These are phyloP conservation scores for Lycium ferocissimum DNA, from an alignment of 257 asterid species.

Conservation along the genomic window DNA sequence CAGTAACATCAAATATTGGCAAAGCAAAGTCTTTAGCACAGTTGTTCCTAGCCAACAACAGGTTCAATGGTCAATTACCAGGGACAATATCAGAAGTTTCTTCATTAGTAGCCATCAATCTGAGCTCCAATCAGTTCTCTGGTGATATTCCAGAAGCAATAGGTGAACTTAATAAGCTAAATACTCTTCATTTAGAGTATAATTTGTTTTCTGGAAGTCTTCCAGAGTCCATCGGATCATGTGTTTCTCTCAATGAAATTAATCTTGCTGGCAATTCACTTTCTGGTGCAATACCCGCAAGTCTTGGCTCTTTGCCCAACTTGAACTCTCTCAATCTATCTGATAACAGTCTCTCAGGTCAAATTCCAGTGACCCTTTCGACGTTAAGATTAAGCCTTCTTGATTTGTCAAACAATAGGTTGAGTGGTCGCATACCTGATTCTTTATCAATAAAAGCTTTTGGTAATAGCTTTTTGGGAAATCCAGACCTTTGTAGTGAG, in stretches of 20 bases:
- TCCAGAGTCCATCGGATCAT: slow-evolving; percentile 52
- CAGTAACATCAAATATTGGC: slow-evolving; percentile 44
- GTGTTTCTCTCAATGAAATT: slow-evolving; percentile 43
- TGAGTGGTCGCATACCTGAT: slow-evolving; percentile 45
- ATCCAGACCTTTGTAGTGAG: slow-evolving; percentile 48
- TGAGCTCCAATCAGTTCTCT: slow-evolving; percentile 44
- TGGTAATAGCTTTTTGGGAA: slow-evolving; percentile 45
- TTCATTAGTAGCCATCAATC: slow-evolving; percentile 42
- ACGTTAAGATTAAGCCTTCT: slow-evolving; percentile 48
- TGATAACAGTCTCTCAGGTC: slow-evolving; percentile 45
- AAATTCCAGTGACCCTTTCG: slow-evolving; percentile 45
- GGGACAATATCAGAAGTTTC: slow-evolving; percentile 44
- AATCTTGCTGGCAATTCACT: slow-evolving; percentile 45
- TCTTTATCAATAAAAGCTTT: slow-evolving; percentile 47
- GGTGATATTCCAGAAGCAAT: slow-evolving; percentile 44
- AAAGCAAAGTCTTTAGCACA: slow-evolving; percentile 50
- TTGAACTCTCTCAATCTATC: slow-evolving; percentile 53
- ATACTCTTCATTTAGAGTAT: slow-evolving; percentile 40
- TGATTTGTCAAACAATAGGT: slow-evolving; percentile 47
- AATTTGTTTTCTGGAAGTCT: slow-evolving; percentile 48
- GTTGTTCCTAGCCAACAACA: slow-evolving; percentile 45
- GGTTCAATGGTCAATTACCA: slow-evolving; percentile 49
- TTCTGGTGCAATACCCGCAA: slow-evolving; percentile 46
- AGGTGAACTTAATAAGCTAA: slow-evolving; percentile 43
- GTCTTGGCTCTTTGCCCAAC: slow-evolving; percentile 45